Evolutionary conservation across 192 early-diverging fungal genomes (phyloP).

Genomic region (Backusella westeae): DNA sequence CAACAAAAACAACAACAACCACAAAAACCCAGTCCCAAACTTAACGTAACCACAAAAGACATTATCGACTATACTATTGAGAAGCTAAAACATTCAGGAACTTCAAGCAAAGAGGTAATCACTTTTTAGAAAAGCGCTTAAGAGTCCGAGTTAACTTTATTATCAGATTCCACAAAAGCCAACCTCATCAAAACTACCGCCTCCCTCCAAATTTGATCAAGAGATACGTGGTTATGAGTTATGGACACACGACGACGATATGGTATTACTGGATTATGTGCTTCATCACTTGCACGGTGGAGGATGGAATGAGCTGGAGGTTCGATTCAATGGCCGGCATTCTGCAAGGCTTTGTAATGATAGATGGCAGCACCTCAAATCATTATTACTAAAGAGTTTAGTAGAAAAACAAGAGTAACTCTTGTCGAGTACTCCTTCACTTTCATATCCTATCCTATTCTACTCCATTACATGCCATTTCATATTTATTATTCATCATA

Average conservation of each 20-base stretch:
- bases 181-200: slow-evolving; percentile 8
- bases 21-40: neutral
- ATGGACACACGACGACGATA: slow-evolving; percentile 35
- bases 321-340: slow-evolving; percentile 27
- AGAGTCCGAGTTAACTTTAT: neutral
- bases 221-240: slow-evolving; percentile 24
- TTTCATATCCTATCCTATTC: too few species aligned
- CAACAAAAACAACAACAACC: neutral
- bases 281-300: slow-evolving; percentile 19
- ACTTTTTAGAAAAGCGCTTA: neutral
- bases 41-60: slow-evolving; percentile 6
- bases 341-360: slow-evolving; percentile 24
- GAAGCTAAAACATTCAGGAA: slow-evolving; percentile 1
- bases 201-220: slow-evolving; percentile 21
- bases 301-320: slow-evolving; percentile 27
- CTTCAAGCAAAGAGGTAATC: neutral
- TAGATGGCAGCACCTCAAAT: slow-evolving; percentile 26
- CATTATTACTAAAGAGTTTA: slow-evolving; percentile 15
- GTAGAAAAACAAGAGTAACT: neutral
- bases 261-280: slow-evolving; percentile 25
- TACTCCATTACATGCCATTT: too few species aligned
- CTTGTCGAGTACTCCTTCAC: neutral
- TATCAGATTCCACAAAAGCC: neutral
- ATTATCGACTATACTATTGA: slow-evolving; percentile 10
- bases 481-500: too few species aligned